A percentile compares a stretch with the other conserved stretches of the same genome.
Evolutionary conservation across 129 eudicot species (phyloP).

Genomic region (Ambrosia trifida): DNA sequence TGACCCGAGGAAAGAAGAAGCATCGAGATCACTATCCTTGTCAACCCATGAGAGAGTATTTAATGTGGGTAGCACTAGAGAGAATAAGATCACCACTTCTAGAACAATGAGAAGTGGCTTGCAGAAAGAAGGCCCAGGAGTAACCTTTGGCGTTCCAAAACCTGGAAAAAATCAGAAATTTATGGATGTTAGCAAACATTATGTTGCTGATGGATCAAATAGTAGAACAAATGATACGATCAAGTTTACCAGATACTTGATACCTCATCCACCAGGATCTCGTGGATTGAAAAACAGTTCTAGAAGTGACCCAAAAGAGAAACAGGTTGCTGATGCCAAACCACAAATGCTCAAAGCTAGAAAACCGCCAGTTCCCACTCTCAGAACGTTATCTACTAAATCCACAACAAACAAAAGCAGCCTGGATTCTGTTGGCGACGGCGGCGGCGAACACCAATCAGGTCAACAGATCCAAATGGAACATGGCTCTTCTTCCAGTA

Average conservation of each 20-base stretch:
- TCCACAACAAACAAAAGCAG: slow-evolving; percentile 28
- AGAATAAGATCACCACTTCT: slow-evolving; percentile 43
- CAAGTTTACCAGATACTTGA: slow-evolving; percentile 54
- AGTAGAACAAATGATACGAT: slow-evolving; percentile 50
- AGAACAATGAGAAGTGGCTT: slow-evolving; percentile 59
- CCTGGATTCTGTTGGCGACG: slow-evolving; percentile 34
- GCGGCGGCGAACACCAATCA: slow-evolving; percentile 43
- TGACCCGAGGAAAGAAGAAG: slow-evolving; percentile 46
- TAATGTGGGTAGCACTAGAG: slow-evolving; percentile 51
- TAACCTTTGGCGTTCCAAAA: slow-evolving; percentile 84
- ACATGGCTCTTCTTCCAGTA: slow-evolving; percentile 40
- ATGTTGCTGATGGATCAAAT: slow-evolving; percentile 48
- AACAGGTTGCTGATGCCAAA: slow-evolving; percentile 50
- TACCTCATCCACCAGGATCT: slow-evolving; percentile 69
- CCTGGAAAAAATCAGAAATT: slow-evolving; percentile 94
- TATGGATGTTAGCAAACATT: slow-evolving; percentile 96
- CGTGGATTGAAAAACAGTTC: slow-evolving; percentile 51
- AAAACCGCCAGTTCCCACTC: slow-evolving; percentile 45
- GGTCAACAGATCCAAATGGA: slow-evolving; percentile 34
- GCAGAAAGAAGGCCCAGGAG: slow-evolving; percentile 74
- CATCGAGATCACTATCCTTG: slow-evolving; percentile 45
- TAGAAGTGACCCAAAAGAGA: slow-evolving; percentile 55
- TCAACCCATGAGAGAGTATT: slow-evolving; percentile 55
- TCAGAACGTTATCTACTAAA: slow-evolving; percentile 43
- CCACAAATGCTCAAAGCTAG: slow-evolving; percentile 47